Evolutionary conservation across 257 asterid species (phyloP).

Genomic region (Fraxinus cuspidata): DNA sequence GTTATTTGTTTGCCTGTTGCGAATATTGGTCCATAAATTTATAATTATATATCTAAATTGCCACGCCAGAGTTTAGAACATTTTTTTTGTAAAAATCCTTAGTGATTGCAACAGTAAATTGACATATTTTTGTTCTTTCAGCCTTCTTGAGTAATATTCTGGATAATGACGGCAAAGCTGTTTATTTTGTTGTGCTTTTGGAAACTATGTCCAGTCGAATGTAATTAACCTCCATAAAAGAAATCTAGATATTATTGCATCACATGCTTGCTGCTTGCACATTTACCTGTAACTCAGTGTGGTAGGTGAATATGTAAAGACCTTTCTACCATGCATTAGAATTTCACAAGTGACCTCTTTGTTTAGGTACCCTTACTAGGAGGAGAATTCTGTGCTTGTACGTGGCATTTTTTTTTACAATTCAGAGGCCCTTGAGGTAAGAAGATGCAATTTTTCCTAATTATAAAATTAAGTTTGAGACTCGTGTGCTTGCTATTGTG

Average conservation of each 20-base stretch:
- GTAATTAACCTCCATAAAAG: constrained; percentile 4
- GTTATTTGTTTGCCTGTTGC: background rate
- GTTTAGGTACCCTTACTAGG: constrained; percentile 92
- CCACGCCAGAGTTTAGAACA: background rate
- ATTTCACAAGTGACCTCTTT: constrained; percentile 23
- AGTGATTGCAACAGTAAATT: background rate
- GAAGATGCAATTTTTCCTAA: constrained; percentile 4
- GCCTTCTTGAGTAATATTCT: background rate
- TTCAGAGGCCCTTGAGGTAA: constrained; percentile 92
- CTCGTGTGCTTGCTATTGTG: background rate
- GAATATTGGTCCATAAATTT: background rate
- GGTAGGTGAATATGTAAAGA: background rate
- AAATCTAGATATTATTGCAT: background rate
- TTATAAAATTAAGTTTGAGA: background rate
- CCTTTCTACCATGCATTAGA: background rate
- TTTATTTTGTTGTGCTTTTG: background rate
- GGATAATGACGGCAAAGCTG: background rate
- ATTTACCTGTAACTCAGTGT: background rate
- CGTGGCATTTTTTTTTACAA: constrained; percentile 99
- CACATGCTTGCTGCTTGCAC: background rate
- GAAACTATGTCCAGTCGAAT: background rate
- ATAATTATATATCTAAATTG: background rate
- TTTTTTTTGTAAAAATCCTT: background rate
- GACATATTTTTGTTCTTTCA: background rate
- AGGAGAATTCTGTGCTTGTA: constrained; percentile 97